These are phyloP conservation scores for Monosporascus cannonballus DNA, from an alignment of 2,329 filamentous ascomycete species.

Conservation along the genomic window DNA sequence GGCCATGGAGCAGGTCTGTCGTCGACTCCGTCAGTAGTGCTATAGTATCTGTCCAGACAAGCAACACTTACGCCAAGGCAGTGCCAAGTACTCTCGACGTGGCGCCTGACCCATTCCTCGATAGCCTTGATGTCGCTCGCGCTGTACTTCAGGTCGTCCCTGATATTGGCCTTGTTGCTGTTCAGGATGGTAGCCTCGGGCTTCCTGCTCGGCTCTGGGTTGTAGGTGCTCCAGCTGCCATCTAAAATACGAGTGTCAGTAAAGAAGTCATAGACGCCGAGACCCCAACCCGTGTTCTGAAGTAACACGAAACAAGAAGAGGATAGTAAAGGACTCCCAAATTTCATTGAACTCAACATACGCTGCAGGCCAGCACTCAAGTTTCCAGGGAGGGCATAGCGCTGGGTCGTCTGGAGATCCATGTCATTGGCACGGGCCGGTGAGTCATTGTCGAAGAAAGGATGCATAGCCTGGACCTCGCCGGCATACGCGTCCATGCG, in stretches of 20 bases:
- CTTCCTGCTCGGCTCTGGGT: slow-evolving; percentile 47
- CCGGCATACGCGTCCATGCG: slow-evolving; percentile 74
- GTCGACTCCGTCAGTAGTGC: background rate
- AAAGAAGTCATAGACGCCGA: too few relatives aligned
- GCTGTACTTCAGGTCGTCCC: slow-evolving; percentile 61
- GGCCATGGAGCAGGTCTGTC: slow-evolving; percentile 67
- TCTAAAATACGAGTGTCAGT: slow-evolving; percentile 24
- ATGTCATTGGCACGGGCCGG: slow-evolving; percentile 65
- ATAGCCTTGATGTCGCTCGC: slow-evolving; percentile 57
- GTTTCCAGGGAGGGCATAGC: slow-evolving; percentile 68
- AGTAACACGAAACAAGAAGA: background rate
- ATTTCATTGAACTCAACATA: background rate
- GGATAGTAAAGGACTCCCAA: background rate
- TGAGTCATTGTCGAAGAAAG: slow-evolving; percentile 66
- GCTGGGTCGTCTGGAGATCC: slow-evolving; percentile 68
- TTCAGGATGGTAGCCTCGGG: slow-evolving; percentile 46
- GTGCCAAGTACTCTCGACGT: slow-evolving; percentile 75
- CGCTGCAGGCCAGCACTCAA: slow-evolving; percentile 63
- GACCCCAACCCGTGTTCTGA: too few relatives aligned
- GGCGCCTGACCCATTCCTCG: slow-evolving; percentile 64
- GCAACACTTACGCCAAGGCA: slow-evolving; percentile 39
- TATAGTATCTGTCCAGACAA: background rate
- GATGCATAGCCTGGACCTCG: slow-evolving; percentile 63
- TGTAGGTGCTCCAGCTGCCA: slow-evolving; percentile 61
- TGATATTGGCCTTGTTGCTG: slow-evolving; percentile 54